Conservation (phyloP, 768 basidiomycete genomes). For the Tricholoma hemisulphureum region DNA sequence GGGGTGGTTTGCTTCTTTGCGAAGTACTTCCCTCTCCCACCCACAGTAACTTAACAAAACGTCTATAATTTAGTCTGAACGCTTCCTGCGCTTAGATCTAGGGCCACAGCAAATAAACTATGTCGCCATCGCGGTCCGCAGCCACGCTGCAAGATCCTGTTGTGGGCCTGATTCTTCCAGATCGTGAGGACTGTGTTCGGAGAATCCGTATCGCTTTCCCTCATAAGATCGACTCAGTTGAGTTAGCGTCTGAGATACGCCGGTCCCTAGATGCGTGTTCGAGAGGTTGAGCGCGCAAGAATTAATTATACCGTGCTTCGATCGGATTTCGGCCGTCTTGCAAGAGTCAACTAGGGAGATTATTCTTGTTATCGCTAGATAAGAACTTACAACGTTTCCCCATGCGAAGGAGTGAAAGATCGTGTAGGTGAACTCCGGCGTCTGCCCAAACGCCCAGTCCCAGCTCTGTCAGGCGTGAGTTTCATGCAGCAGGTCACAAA, state of each 20-base stretch:
- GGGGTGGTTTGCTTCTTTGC: no score
- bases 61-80: not conserved
- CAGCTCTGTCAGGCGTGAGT: conserved; percentile 58
- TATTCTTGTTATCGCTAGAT: not conserved
- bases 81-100: not conserved
- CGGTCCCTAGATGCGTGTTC: conserved; percentile 16
- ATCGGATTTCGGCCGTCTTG: conserved; percentile 48
- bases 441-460: conserved; percentile 93
- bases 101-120: not conserved
- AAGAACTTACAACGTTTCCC: conserved; percentile 46
- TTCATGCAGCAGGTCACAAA: not conserved
- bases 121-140: conserved; percentile 10
- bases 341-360: not conserved
- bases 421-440: conserved; percentile 85
- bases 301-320: conserved; percentile 67
- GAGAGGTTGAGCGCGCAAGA: conserved; percentile 38
- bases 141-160: conserved; percentile 18
- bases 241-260: not conserved
- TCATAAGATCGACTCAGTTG: conserved; percentile 15
- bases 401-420: conserved; percentile 44
- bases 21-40: not conserved
- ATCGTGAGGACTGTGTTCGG: conserved; percentile 9
- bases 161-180: conserved; percentile 8
- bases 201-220: conserved; percentile 37
- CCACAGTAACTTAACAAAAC: not conserved